These are phyloP conservation scores for Fusarium sp. DNA, from an alignment of 2,329 filamentous ascomycete species.

Conservation along the genomic window DNA sequence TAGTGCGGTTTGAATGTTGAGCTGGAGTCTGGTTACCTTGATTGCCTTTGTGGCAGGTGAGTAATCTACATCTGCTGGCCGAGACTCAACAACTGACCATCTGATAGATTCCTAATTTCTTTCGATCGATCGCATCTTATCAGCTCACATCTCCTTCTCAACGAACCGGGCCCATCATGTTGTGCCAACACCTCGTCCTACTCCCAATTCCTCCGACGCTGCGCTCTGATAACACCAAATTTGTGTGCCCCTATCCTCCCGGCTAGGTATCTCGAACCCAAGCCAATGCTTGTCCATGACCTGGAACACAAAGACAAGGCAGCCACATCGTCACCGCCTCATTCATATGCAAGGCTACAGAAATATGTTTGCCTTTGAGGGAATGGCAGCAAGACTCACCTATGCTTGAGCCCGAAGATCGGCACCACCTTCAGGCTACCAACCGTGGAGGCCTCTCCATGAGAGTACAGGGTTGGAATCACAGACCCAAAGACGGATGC, in stretches of 20 bases:
- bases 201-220: background rate
- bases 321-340: background rate
- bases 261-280: background rate
- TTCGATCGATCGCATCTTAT: background rate
- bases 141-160: background rate
- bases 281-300: background rate
- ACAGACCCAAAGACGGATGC: background rate
- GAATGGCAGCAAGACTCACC: background rate
- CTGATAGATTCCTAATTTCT: background rate
- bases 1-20: background rate
- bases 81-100: background rate
- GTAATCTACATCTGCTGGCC: background rate
- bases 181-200: background rate
- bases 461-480: background rate
- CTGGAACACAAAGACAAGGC: background rate
- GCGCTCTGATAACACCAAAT: background rate
- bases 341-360: background rate
- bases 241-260: background rate
- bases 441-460: background rate
- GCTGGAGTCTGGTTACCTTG: background rate
- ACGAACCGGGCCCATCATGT: background rate
- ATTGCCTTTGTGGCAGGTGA: background rate
- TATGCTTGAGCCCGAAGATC: background rate
- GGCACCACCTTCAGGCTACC: background rate
- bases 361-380: background rate